These are phyloP conservation scores for Hortaea werneckii DNA, from an alignment of 2,329 filamentous ascomycete species.

Conservation along the genomic window DNA sequence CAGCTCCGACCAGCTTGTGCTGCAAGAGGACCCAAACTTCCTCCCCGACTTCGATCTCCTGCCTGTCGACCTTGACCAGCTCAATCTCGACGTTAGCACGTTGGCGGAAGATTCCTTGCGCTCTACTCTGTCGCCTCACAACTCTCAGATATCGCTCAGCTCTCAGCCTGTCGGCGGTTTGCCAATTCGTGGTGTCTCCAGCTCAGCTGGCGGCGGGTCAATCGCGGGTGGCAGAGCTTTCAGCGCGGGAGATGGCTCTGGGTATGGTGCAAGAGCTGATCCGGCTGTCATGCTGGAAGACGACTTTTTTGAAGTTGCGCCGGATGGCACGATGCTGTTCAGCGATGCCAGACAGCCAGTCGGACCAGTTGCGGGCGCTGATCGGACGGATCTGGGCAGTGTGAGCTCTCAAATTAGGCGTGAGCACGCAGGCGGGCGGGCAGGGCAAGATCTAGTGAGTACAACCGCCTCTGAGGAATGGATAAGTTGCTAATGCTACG, in stretches of 20 bases:
- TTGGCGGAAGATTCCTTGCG: slow-evolving; percentile 27
- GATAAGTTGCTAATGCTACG: no score
- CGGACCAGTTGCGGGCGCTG: slow-evolving; percentile 3
- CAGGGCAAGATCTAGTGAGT: slow-evolving; percentile 28
- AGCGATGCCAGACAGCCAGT: slow-evolving; percentile 6
- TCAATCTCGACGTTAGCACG: slow-evolving; percentile 37
- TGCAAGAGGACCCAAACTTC: slow-evolving; percentile 77
- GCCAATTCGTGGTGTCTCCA: slow-evolving; percentile 32
- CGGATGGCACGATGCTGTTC: slow-evolving; percentile 44
- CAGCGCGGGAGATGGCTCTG: slow-evolving; percentile 24
- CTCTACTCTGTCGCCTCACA: slow-evolving; percentile 29
- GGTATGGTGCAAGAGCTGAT: slow-evolving; percentile 38
- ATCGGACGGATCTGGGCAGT: slow-evolving; percentile 3
- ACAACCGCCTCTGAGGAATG: not conserved
- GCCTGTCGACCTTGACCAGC: slow-evolving; percentile 44
- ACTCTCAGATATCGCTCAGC: slow-evolving; percentile 11
- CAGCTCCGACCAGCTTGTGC: slow-evolving; percentile 65
- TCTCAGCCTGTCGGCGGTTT: slow-evolving; percentile 32
- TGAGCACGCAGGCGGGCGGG: slow-evolving; percentile 33
- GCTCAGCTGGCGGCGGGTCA: slow-evolving; percentile 30
- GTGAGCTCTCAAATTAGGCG: slow-evolving; percentile 31
- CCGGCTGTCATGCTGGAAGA: slow-evolving; percentile 28
- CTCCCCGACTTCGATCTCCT: slow-evolving; percentile 55
- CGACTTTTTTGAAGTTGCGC: slow-evolving; percentile 47
- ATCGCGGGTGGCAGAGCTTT: slow-evolving; percentile 22